Conservation (phyloP, 768 basidiomycete genomes). For the Trichaptum fuscoviolaceum region DNA sequence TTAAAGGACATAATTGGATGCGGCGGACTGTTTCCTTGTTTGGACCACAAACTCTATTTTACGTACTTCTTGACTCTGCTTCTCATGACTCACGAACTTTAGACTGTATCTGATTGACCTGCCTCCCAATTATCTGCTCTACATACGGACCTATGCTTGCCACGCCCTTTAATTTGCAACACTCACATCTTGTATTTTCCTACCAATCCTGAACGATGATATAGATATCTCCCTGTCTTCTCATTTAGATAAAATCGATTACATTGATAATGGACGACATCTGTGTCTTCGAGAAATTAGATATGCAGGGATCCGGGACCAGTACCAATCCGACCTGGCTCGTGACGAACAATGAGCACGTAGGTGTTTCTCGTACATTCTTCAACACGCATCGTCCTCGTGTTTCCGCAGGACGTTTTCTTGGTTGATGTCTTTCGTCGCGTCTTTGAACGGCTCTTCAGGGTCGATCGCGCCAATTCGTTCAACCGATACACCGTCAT, state of each 20-base stretch:
- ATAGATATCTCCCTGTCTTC: not conserved
- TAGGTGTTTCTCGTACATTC: not conserved
- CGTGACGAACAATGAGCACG: not conserved
- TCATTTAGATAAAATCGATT: not conserved
- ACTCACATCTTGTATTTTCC: not conserved
- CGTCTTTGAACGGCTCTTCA: conserved; percentile 53
- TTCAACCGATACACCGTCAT: conserved; percentile 57
- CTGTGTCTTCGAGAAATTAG: not conserved
- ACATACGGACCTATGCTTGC: not conserved
- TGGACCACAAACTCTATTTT: not conserved
- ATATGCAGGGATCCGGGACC: not conserved
- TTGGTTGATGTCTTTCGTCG: conserved; percentile 62
- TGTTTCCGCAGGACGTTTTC: conserved; percentile 32
- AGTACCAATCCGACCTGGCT: not conserved
- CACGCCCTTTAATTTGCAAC: not conserved
- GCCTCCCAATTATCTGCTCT: not conserved
- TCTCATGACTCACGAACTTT: not conserved
- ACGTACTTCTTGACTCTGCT: conserved; percentile 1
- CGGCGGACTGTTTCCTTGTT: not conserved
- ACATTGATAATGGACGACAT: not conserved
- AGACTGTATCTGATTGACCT: not conserved
- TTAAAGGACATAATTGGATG: conserved; percentile 12
- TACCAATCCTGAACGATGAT: not conserved
- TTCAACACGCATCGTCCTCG: not conserved
- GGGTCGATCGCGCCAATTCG: conserved; percentile 57